Percentiles rank a stretch among this genome's conserved stretches.
phyloP scores from a whole-genome alignment of 139 green algal species.

The Zygnema circumcarinatum region DNA sequence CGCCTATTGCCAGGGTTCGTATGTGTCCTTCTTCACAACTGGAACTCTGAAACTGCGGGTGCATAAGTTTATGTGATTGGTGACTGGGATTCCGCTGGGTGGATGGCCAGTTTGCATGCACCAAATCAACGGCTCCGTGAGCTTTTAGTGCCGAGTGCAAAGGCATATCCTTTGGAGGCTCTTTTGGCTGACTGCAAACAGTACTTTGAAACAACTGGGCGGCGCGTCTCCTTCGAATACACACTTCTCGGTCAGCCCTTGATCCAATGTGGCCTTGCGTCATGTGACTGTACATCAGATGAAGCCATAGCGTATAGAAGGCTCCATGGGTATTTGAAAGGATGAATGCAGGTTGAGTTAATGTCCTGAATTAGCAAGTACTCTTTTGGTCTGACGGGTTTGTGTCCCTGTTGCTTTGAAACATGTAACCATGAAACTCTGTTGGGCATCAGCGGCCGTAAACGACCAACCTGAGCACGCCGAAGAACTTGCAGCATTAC shows the following conservation, averaged over 20 bases:
- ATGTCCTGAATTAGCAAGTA: no score
- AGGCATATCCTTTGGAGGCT: conserved; percentile 84
- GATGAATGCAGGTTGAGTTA: no score
- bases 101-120: conserved; percentile 73
- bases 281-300: no score
- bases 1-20: no score
- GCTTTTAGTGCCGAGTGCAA: conserved; percentile 67
- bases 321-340: neutral
- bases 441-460: conserved; percentile 64
- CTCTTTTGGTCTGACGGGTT: no score
- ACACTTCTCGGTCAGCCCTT: conserved; percentile 77
- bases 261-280: no score
- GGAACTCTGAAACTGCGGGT: neutral
- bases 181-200: conserved; percentile 78
- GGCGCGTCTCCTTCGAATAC: conserved; percentile 97
- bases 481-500: conserved; percentile 76
- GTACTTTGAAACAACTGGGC: conserved; percentile 80
- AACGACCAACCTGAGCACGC: conserved; percentile 73
- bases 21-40: no score
- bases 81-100: no score
- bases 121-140: conserved; percentile 81
- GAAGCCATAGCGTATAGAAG: neutral
- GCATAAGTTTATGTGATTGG: neutral
- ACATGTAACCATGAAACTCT: no score
- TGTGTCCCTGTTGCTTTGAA: no score